Evolutionary conservation across 106 monocot species (phyloP).

Genomic region (Dioscorea zingiberensis): DNA sequence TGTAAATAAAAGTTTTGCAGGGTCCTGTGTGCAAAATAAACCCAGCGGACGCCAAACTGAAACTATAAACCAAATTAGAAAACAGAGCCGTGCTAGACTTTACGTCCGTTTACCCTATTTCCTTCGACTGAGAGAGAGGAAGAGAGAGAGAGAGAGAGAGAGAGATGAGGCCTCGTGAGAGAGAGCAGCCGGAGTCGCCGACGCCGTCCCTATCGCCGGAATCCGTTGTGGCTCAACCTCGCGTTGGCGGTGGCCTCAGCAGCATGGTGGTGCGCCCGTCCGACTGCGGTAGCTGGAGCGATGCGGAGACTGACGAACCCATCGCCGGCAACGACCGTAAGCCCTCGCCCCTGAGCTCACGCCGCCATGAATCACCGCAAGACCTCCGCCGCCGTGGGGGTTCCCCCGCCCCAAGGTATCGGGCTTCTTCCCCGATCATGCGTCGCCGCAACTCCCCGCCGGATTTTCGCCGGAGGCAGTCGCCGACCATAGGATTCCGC

Average conservation of each 20-base stretch:
- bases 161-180: slow-evolving; percentile 6
- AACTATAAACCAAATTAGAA: too few relatives aligned
- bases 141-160: background rate
- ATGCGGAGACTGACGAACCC: slow-evolving; percentile 4
- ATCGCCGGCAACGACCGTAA: background rate
- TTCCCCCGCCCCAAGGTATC: background rate
- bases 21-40: too few relatives aligned
- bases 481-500: background rate
- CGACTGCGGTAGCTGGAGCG: slow-evolving; percentile 10
- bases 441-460: slow-evolving; percentile 11
- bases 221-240: background rate
- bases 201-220: background rate
- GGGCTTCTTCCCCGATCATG: background rate
- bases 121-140: too few relatives aligned
- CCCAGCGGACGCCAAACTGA: too few relatives aligned
- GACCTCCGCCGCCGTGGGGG: background rate
- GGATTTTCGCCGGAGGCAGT: background rate
- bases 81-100: too few relatives aligned
- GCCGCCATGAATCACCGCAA: slow-evolving; percentile 2
- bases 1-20: too few relatives aligned
- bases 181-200: slow-evolving; percentile 2
- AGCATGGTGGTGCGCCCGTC: slow-evolving; percentile 16
- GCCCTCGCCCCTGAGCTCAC: background rate
- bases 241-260: background rate
- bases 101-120: too few relatives aligned